A percentile compares a stretch with the other conserved stretches of the same genome.
phyloP scores from a whole-genome alignment of 1,284 basidiomycete species.

The Pyrrhoderma lamaoense region DNA sequence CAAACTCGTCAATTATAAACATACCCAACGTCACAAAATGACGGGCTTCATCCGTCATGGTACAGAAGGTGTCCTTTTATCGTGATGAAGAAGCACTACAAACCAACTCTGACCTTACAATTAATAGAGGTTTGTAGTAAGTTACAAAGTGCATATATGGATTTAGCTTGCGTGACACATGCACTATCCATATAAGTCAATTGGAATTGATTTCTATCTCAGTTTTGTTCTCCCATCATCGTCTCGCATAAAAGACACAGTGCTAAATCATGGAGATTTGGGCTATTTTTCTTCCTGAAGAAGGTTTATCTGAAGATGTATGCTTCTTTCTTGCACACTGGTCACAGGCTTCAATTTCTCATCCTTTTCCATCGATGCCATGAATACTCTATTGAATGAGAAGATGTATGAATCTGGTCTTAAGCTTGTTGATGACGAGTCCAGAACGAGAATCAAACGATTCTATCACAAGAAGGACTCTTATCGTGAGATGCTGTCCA shows the following conservation, averaged over 20 bases:
- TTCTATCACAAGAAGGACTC: slow-evolving; percentile 68
- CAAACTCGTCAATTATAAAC: slow-evolving; percentile 85
- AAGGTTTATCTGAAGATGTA: slow-evolving; percentile 18
- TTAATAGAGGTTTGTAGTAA: no score
- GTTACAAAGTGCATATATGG: no score
- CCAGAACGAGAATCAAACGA: slow-evolving; percentile 45
- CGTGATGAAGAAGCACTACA: no score
- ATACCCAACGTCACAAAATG: slow-evolving; percentile 68
- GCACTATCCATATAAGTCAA: no score
- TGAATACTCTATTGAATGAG: not conserved
- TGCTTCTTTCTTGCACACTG: not conserved
- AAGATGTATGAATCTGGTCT: slow-evolving; percentile 57
- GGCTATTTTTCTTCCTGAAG: slow-evolving; percentile 33
- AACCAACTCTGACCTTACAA: no score
- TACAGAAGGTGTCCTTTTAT: not conserved
- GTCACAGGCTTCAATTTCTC: slow-evolving; percentile 16
- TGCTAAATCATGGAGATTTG: slow-evolving; percentile 43
- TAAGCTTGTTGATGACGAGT: slow-evolving; percentile 45
- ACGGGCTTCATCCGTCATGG: not conserved
- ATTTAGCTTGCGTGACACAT: no score
- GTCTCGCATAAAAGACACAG: not conserved
- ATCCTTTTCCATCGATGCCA: not conserved
- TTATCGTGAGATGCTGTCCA: slow-evolving; percentile 44
- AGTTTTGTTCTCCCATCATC: not conserved
- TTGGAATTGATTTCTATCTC: not conserved